phyloP scores from a whole-genome alignment of 805 yeast genomes.

The Clavispora phyllophila region DNA sequence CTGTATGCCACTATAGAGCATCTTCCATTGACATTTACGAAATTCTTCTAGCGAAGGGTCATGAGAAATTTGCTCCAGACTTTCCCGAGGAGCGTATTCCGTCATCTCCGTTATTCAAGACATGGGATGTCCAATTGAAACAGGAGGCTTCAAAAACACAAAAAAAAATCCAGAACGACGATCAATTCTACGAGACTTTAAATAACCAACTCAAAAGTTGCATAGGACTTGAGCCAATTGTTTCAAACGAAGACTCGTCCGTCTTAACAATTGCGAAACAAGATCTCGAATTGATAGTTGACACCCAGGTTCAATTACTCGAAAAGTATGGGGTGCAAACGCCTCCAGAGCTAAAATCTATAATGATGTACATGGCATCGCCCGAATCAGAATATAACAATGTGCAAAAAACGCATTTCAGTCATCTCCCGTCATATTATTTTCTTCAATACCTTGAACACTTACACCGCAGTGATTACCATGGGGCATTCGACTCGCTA shows the following conservation, averaged over 20 bases:
- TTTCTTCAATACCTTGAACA: slow-evolving; percentile 59
- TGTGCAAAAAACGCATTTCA: slow-evolving; percentile 25
- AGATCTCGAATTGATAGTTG: slow-evolving; percentile 46
- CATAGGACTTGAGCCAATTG: slow-evolving; percentile 5
- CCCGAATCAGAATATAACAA: slow-evolving; percentile 33
- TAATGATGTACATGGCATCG: slow-evolving; percentile 44
- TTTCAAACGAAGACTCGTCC: slow-evolving; percentile 1
- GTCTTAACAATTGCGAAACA: slow-evolving; percentile 37
- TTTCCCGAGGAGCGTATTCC: background rate
- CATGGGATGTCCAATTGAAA: background rate
- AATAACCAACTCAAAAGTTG: slow-evolving; percentile 9
- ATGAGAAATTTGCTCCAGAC: too few relatives aligned
- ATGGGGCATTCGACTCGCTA: slow-evolving; percentile 45
- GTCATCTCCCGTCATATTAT: slow-evolving; percentile 38
- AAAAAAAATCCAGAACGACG: slow-evolving; percentile 6
- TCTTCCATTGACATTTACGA: slow-evolving; percentile 19
- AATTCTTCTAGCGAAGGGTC: background rate
- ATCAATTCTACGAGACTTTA: slow-evolving; percentile 11
- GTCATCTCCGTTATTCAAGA: background rate
- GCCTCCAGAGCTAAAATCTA: slow-evolving; percentile 37
- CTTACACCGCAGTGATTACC: slow-evolving; percentile 56
- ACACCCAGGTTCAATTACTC: slow-evolving; percentile 48
- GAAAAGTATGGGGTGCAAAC: slow-evolving; percentile 50
- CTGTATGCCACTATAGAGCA: slow-evolving; percentile 33
- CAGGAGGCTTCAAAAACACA: background rate